Conservation (phyloP, 495 filamentous ascomycete species). For the Lepraria neglecta region DNA sequence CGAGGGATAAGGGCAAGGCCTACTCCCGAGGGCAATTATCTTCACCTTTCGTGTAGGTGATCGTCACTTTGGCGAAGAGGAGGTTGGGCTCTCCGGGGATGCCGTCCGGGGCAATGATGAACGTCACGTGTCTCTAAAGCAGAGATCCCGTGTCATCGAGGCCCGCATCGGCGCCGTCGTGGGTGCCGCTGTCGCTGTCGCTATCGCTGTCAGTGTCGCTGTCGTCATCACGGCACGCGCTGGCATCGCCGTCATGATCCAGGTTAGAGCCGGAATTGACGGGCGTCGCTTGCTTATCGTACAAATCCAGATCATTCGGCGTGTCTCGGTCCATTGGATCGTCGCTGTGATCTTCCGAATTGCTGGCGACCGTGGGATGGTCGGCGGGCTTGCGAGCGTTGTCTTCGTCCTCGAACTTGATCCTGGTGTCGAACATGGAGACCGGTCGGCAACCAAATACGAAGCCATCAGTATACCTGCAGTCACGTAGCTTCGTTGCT, state of each 20-base stretch:
- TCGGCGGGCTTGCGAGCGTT: constrained; percentile 11
- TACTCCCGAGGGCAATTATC: too few relatives aligned
- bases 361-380: neutral
- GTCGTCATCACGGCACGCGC: neutral
- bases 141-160: neutral
- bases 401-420: neutral
- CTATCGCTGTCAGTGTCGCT: neutral
- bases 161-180: neutral
- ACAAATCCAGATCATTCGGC: neutral
- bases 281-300: constrained; percentile 4
- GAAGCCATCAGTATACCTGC: neutral
- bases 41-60: too few relatives aligned
- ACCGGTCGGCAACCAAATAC: neutral
- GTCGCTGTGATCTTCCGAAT: neutral
- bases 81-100: neutral
- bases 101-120: neutral
- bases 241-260: neutral
- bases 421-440: constrained; percentile 8
- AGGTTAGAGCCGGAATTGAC: neutral
- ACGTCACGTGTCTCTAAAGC: constrained; percentile 5
- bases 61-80: neutral
- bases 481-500: neutral
- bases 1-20: too few relatives aligned
- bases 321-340: neutral
- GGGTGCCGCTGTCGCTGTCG: neutral